A percentile compares a stretch with the other conserved stretches of the same genome.
phyloP scores from a whole-genome alignment of 768 basidiomycete species.

The Pleurotus pulmonarius region DNA sequence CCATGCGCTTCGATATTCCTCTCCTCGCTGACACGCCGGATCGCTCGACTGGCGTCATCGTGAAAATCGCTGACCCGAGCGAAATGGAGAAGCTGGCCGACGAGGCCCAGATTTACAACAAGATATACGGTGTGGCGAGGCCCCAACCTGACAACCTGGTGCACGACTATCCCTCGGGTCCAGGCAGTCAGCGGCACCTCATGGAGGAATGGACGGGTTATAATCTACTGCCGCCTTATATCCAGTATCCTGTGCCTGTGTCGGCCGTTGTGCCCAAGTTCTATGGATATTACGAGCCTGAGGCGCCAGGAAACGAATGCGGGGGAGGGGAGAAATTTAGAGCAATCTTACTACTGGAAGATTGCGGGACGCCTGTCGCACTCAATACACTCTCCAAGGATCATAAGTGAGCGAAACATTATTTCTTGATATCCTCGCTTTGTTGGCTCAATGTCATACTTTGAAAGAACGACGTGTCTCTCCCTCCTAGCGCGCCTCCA shows the following conservation, averaged over 20 bases:
- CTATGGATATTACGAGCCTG: conserved; percentile 41
- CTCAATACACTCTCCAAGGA: conserved; percentile 16
- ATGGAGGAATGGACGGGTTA: conserved; percentile 31
- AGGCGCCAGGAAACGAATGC: conserved; percentile 1
- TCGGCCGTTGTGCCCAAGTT: conserved; percentile 44
- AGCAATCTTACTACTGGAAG: conserved; percentile 43
- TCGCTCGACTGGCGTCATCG: conserved; percentile 24
- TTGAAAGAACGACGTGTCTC: conserved; percentile 16
- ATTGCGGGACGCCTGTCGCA: conserved; percentile 36
- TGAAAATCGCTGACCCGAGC: conserved; percentile 28
- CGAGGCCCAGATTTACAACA: conserved; percentile 30
- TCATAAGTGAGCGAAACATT: conserved; percentile 8
- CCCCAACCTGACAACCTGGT: neutral
- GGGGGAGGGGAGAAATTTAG: conserved; percentile 17
- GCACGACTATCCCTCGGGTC: neutral
- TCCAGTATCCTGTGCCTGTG: conserved; percentile 27
- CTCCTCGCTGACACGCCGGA: conserved; percentile 18
- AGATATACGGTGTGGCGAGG: conserved; percentile 13
- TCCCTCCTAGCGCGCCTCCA: conserved; percentile 40
- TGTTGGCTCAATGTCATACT: neutral
- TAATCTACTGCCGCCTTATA: conserved; percentile 23
- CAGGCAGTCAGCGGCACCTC: conserved; percentile 20
- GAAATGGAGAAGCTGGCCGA: conserved; percentile 20
- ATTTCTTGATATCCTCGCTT: neutral
- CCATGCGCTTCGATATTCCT: conserved; percentile 33